These are phyloP conservation scores for Coniferiporia weirii DNA, from an alignment of 1,284 basidiomycete genomes.

Conservation along the genomic window DNA sequence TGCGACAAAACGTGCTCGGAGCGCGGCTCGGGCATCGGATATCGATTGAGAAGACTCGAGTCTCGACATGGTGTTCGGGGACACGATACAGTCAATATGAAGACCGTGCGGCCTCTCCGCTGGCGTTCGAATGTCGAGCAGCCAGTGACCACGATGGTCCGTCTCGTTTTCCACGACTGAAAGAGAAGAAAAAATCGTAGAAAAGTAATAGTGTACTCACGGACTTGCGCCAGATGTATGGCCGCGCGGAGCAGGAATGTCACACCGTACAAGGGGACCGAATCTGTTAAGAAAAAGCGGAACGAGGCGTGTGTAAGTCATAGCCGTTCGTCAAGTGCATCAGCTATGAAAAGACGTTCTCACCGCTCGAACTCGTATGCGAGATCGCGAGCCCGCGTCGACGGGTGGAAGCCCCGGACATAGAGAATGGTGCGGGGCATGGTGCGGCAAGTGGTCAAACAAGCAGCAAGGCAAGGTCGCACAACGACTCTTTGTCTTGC, in stretches of 20 bases:
- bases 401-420: constrained; percentile 78
- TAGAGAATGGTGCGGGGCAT: constrained; percentile 77
- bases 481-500: neutral
- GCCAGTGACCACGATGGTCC: constrained; percentile 1
- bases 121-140: neutral
- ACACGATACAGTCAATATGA: neutral
- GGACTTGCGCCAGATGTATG: constrained; percentile 65
- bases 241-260: constrained; percentile 82
- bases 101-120: too few relatives aligned
- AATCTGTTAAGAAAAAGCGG: constrained; percentile 39
- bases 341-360: constrained; percentile 22
- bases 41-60: neutral
- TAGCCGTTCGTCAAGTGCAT: too few relatives aligned
- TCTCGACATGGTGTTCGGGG: neutral
- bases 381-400: constrained; percentile 75
- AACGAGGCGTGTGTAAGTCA: too few relatives aligned
- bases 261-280: constrained; percentile 77
- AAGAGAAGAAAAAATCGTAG: constrained; percentile 27
- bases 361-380: constrained; percentile 86
- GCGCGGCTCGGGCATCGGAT: neutral
- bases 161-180: constrained; percentile 27
- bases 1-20: constrained; percentile 12
- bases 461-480: neutral
- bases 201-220: constrained; percentile 47
- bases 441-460: neutral